These are phyloP conservation scores for Parastagonospora nodorum DNA, from an alignment of 2,329 filamentous ascomycete genomes.

Conservation along the genomic window DNA sequence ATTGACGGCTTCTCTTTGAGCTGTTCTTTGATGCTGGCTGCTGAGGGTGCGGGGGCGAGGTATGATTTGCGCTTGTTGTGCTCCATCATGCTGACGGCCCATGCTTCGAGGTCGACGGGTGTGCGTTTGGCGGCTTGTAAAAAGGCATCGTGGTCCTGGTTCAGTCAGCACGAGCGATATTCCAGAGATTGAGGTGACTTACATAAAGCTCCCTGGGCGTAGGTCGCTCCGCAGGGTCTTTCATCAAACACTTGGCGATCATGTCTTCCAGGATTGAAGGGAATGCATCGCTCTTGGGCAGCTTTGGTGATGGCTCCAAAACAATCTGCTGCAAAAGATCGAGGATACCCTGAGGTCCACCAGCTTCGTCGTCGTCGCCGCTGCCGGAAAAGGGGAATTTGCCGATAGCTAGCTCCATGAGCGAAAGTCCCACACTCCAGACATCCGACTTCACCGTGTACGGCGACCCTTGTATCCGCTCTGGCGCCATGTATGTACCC, in stretches of 20 bases:
- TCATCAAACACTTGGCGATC: constrained; percentile 93
- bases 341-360: constrained; percentile 86
- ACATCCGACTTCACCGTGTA: constrained; percentile 99
- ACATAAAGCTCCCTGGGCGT: constrained; percentile 94
- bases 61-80: constrained; percentile 95
- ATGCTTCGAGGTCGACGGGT: constrained; percentile 89
- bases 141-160: constrained; percentile 87
- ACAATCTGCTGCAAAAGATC: constrained; percentile 97
- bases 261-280: constrained; percentile 94
- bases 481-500: constrained; percentile 98
- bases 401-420: constrained; percentile 98
- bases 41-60: constrained; percentile 78
- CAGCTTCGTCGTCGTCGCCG: constrained; percentile 69
- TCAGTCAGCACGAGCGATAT: constrained; percentile 14
- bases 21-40: constrained; percentile 55
- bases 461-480: constrained; percentile 94
- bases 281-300: constrained; percentile 97
- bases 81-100: constrained; percentile 94
- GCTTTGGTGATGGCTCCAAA: constrained; percentile 87
- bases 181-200: constrained; percentile 48
- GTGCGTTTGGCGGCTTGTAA: constrained; percentile 96
- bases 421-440: constrained; percentile 92
- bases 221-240: constrained; percentile 84
- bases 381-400: constrained; percentile 95
- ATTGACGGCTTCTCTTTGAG: constrained; percentile 43